Evolutionary conservation across 139 green algal genomes (phyloP), one percentile per base, ranked within the genome.

Genomic region (Chlorella sp.): DNA sequence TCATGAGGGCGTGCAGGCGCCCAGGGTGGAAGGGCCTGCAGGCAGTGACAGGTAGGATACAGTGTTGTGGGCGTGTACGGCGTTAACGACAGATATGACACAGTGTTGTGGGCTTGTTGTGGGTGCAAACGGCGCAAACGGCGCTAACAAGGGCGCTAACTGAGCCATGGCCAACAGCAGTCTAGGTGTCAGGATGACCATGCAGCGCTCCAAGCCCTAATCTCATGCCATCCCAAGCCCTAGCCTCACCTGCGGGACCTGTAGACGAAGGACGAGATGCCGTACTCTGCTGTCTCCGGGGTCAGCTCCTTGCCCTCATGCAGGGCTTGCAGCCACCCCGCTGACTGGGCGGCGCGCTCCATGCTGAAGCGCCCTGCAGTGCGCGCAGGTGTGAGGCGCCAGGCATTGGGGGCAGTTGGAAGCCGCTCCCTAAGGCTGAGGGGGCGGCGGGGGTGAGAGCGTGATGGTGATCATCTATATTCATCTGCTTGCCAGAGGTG

Each of bases 211-310:
- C n/a, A n/a, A n/a, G n/a, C n/a, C n/a, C n/a, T n/a, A n/a, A n/a
- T n/a, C n/a, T n/a, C n/a, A n/a, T n/a, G n/a, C n/a, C n/a, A n/a
- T n/a, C n/a, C n/a, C n/a, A n/a, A n/a, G n/a, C n/a, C n/a, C n/a
- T n/a, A n/a, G n/a, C n/a, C n/a, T n/a, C 23, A 59, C 36, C 66
- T 72, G 35, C 82, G 78, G 0, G 87, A 67, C 29, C 77, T 64
- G 77, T 91, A 96, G 24, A 95, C 84, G 60, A 90, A 95, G 64
- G 59, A 83, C 23, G 59, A 59, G 35, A 95, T 90, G 59, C 88
- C 90, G 66, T 90, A 91, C 70, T 90, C 83, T 23, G 80, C 67
- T 1, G 87, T 88, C 66, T 88, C 82, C 0, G 85, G 84, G 17
- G 67, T 67, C 29, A 83, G 77, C 24, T 77, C 61, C 23, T 59